These are phyloP conservation scores for Rhodotorula graminis DNA, from an alignment of 768 basidiomycete genomes.

Conservation along the genomic window DNA sequence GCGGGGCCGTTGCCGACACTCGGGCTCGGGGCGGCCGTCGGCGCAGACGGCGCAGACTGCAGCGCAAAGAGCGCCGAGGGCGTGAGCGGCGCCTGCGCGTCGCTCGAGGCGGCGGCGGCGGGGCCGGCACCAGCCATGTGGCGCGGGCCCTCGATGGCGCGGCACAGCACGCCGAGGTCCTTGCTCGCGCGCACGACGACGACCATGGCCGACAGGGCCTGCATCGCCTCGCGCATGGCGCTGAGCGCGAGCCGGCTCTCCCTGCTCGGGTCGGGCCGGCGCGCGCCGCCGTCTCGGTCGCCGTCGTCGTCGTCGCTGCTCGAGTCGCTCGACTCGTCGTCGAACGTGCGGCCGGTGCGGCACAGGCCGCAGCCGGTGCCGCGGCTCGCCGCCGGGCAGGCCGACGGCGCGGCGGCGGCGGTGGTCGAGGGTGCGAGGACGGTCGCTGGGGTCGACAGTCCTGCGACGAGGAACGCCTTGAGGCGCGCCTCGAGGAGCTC, in stretches of 20 bases:
- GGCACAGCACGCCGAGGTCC: conserved; percentile 3
- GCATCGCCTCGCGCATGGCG: conserved; percentile 44
- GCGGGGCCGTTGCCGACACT: too few species aligned
- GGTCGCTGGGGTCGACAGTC: conserved; percentile 8
- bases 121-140: too few species aligned
- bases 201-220: conserved; percentile 38
- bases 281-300: not conserved
- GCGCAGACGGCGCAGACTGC: not conserved
- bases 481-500: conserved; percentile 36
- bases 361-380: conserved; percentile 30
- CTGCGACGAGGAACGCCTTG: conserved; percentile 19
- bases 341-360: conserved; percentile 37
- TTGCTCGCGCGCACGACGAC: conserved; percentile 37
- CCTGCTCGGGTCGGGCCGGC: not conserved
- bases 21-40: not conserved
- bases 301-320: conserved; percentile 33
- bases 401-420: not conserved
- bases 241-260: conserved; percentile 32
- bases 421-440: conserved; percentile 16
- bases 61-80: conserved; percentile 28
- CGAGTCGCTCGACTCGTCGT: conserved; percentile 36
- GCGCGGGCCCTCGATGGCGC: conserved; percentile 16
- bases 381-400: conserved; percentile 8
- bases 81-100: conserved; percentile 15
- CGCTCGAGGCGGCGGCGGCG: not conserved